Evolutionary conservation across 2,329 filamentous ascomycete genomes (phyloP).

Genomic region (Pseudogymnoascus sp.): DNA sequence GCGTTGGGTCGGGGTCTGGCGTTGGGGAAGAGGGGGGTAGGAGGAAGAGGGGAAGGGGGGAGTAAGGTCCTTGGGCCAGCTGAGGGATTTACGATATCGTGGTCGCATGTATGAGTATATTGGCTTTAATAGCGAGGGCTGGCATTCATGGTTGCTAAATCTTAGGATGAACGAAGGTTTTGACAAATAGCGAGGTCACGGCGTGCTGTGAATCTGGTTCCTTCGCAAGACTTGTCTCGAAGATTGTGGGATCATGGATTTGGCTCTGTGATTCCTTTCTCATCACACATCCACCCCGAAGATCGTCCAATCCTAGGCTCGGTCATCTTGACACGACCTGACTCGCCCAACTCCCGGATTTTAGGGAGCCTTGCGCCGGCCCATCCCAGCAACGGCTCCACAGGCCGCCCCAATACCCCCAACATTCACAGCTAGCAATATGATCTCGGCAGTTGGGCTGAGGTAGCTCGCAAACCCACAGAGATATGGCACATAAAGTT

Average conservation of each 20-base stretch:
- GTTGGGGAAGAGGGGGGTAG: conserved; percentile 36
- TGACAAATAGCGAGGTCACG: background rate
- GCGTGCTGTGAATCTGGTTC: background rate
- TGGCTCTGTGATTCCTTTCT: background rate
- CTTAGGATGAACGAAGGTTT: background rate
- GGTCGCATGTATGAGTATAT: background rate
- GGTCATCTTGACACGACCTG: background rate
- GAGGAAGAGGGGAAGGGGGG: conserved; percentile 39
- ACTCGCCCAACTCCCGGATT: background rate
- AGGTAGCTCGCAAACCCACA: background rate
- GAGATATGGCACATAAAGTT: background rate
- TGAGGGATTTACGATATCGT: background rate
- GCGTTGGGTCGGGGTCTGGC: conserved; percentile 40
- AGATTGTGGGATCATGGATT: background rate
- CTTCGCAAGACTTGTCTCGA: background rate
- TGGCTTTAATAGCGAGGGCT: background rate
- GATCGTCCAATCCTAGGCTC: background rate
- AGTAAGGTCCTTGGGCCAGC: conserved; percentile 33
- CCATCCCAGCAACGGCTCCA: background rate
- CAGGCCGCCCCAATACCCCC: background rate
- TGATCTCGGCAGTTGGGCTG: background rate
- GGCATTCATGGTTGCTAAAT: background rate
- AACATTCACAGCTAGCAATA: background rate
- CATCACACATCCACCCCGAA: background rate
- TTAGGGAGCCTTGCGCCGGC: background rate